A percentile compares a stretch with the other conserved stretches of the same genome.
Conservation (phyloP, 2,329 filamentous ascomycete genomes). For the Monilinia fructigena region DNA sequence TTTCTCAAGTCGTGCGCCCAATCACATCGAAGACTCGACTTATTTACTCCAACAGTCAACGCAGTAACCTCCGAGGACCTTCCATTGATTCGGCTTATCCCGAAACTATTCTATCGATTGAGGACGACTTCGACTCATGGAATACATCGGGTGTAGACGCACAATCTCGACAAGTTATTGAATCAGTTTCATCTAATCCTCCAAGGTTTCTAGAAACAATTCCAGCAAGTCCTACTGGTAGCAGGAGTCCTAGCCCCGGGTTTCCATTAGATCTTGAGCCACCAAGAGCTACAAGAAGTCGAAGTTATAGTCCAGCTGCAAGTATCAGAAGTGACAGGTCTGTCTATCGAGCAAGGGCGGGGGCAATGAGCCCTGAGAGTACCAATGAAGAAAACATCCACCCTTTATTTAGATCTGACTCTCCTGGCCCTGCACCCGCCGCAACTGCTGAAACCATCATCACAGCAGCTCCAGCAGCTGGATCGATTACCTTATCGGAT, state of each 20-base stretch:
- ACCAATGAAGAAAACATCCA: constrained; percentile 67
- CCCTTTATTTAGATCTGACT: constrained; percentile 73
- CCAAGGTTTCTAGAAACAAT: constrained; percentile 66
- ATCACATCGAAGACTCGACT: constrained; percentile 57
- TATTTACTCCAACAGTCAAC: constrained; percentile 44
- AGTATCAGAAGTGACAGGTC: constrained; percentile 29
- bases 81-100: constrained; percentile 49
- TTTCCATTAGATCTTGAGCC: constrained; percentile 56
- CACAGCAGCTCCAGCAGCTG: constrained; percentile 66
- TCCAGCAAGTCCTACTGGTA: constrained; percentile 62
- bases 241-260: constrained; percentile 64
- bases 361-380: constrained; percentile 39
- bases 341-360: constrained; percentile 21
- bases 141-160: constrained; percentile 68
- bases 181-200: constrained; percentile 41
- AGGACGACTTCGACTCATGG: constrained; percentile 74
- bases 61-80: constrained; percentile 42
- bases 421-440: constrained; percentile 63
- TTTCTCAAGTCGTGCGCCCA: constrained; percentile 52
- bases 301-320: constrained; percentile 38
- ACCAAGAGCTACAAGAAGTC: constrained; percentile 41
- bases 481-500: constrained; percentile 57
- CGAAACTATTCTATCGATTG: constrained; percentile 36
- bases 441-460: constrained; percentile 70
- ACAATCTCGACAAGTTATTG: constrained; percentile 58